A percentile compares a stretch with the other conserved stretches of the same genome.
Evolutionary conservation across 805 yeast genomes (phyloP).

Genomic region (Suhomyces pyralidae): DNA sequence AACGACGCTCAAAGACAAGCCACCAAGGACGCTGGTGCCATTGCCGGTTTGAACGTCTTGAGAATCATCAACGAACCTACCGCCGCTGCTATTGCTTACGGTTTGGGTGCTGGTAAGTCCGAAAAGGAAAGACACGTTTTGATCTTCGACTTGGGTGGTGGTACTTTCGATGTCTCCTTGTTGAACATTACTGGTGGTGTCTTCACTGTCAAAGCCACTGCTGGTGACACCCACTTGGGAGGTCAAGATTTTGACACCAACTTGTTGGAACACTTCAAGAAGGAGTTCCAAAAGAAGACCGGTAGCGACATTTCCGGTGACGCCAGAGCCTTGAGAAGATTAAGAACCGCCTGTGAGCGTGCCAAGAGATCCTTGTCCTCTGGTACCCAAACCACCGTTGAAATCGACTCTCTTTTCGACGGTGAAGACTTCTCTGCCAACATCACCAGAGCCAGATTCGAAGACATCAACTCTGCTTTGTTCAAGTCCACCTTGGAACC

Average conservation of each 20-base stretch:
- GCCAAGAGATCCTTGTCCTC: conserved; percentile 51
- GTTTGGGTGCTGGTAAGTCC: conserved; percentile 67
- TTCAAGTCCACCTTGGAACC: conserved; percentile 50
- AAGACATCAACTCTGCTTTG: conserved; percentile 48
- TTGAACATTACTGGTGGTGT: conserved; percentile 93
- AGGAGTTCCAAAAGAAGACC: conserved; percentile 46
- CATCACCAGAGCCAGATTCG: conserved; percentile 51
- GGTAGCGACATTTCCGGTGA: conserved; percentile 45
- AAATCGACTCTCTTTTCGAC: conserved; percentile 48
- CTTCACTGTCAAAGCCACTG: conserved; percentile 92
- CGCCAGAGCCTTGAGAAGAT: conserved; percentile 50
- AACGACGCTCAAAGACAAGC: conserved; percentile 52
- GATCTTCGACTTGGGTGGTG: conserved; percentile 96
- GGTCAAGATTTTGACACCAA: conserved; percentile 53
- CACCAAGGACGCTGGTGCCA: conserved; percentile 52
- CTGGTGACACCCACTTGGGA: conserved; percentile 53
- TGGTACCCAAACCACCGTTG: conserved; percentile 49
- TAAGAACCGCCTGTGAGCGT: conserved; percentile 52
- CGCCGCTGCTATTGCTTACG: conserved; percentile 97
- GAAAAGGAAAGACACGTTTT: conserved; percentile 65
- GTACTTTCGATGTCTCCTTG: conserved; percentile 94
- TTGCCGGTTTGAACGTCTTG: conserved; percentile 49
- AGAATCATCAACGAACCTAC: conserved; percentile 58
- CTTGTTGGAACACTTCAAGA: conserved; percentile 47
- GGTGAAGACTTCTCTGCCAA: conserved; percentile 50